Conservation (phyloP, 2,329 filamentous ascomycete genomes). For the Fusarium tupiense region DNA sequence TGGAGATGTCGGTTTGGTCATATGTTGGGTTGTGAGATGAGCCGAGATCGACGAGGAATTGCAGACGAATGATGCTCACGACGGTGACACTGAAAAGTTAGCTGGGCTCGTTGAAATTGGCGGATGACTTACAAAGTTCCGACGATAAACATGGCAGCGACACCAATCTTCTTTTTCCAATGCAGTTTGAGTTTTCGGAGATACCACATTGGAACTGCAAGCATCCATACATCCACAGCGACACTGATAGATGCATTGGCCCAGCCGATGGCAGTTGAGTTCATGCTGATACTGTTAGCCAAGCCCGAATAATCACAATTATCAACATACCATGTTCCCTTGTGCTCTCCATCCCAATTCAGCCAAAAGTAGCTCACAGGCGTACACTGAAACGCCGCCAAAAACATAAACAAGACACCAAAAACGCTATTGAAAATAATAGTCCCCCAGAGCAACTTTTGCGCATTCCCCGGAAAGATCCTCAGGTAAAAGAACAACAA, state of each 20-base stretch:
- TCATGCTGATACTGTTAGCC: conserved; percentile 36
- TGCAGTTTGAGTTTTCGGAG: conserved; percentile 48
- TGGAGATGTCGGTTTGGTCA: conserved; percentile 43
- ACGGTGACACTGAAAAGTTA: conserved; percentile 43
- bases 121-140: conserved; percentile 50
- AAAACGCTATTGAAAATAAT: conserved; percentile 45
- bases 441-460: conserved; percentile 47
- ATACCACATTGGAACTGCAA: conserved; percentile 53
- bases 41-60: conserved; percentile 42
- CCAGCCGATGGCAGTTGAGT: conserved; percentile 54
- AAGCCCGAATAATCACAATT: fast-evolving
- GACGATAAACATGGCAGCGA: conserved; percentile 55
- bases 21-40: conserved; percentile 45
- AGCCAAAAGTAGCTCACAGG: conserved; percentile 55
- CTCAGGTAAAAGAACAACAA: conserved; percentile 55
- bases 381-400: conserved; percentile 51
- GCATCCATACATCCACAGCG: conserved; percentile 54
- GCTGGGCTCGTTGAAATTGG: neutral
- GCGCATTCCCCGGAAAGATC: conserved; percentile 49
- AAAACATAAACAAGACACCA: conserved; percentile 47
- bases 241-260: conserved; percentile 55
- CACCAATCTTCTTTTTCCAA: conserved; percentile 55
- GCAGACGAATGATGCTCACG: conserved; percentile 45
- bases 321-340: conserved; percentile 49
- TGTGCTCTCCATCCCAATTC: conserved; percentile 52